These are phyloP conservation scores for Sherardia arvensis DNA, from an alignment of 257 asterid species.

Conservation along the genomic window DNA sequence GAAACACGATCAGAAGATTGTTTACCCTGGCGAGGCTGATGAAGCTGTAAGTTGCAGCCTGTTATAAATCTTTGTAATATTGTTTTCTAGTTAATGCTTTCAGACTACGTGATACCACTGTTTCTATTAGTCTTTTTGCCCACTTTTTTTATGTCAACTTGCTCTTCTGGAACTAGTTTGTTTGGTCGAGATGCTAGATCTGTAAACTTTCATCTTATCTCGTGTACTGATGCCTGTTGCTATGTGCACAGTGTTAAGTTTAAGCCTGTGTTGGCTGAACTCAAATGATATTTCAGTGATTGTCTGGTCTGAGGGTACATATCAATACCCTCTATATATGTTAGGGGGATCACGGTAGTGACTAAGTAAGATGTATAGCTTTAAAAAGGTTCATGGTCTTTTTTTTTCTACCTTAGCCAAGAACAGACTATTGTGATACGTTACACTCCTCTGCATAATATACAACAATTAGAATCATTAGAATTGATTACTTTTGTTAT, in stretches of 20 bases:
- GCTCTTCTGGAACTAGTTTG: background rate
- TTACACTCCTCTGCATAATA: background rate
- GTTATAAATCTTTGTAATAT: background rate
- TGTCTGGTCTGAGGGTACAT: background rate
- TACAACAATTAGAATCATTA: background rate
- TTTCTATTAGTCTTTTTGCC: background rate
- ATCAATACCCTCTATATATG: no score
- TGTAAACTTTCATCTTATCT: background rate
- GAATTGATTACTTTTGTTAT: background rate
- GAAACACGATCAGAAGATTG: constrained; percentile 17
- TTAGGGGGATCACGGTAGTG: background rate
- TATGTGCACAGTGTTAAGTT: background rate
- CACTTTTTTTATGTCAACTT: background rate
- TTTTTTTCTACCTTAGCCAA: no score
- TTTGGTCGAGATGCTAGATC: background rate
- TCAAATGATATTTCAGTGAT: background rate
- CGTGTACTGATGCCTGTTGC: background rate
- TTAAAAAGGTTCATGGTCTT: background rate
- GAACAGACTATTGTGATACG: background rate
- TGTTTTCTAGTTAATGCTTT: background rate
- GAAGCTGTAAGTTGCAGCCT: constrained; percentile 16
- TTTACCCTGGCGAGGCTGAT: constrained; percentile 19
- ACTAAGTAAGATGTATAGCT: background rate
- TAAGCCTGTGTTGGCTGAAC: background rate
- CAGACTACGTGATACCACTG: background rate